phyloP scores from a whole-genome alignment of 2,329 filamentous ascomycete species.

The Aureobasidium zeae region DNA sequence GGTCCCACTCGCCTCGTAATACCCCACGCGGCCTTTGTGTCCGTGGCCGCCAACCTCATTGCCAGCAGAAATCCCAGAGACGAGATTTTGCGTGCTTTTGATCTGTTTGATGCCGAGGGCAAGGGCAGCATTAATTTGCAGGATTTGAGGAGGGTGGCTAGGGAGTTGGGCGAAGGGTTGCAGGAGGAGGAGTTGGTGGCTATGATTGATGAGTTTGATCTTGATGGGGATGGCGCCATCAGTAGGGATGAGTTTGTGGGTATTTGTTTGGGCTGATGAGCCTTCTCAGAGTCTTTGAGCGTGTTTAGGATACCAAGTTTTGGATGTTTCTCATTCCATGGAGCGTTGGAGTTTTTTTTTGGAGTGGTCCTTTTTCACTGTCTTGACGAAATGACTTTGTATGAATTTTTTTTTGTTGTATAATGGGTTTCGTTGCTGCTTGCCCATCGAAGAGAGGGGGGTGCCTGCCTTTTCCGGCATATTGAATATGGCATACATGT shows the following conservation, averaged over 20 bases:
- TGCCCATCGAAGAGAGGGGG: no score
- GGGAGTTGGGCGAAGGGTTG: conserved; percentile 84
- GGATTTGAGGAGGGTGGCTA: conserved; percentile 76
- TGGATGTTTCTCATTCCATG: background rate
- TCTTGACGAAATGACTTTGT: background rate
- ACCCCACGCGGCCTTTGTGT: conserved; percentile 62
- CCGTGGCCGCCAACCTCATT: conserved; percentile 68
- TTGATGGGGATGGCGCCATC: conserved; percentile 79
- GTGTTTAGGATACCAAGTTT: no score
- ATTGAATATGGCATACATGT: no score
- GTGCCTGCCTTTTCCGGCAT: no score
- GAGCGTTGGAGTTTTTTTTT: background rate
- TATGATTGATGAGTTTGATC: conserved; percentile 98
- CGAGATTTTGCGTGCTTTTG: conserved; percentile 84
- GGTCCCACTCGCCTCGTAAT: conserved; percentile 57
- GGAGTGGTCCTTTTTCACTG: background rate
- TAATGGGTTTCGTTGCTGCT: no score
- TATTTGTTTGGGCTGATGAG: conserved; percentile 47
- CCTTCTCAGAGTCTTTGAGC: no score
- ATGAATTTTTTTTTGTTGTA: no score
- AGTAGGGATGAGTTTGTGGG: conserved; percentile 55
- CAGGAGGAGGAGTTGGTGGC: conserved; percentile 86
- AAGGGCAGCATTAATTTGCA: conserved; percentile 86
- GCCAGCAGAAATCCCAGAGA: conserved; percentile 75
- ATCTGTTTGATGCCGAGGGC: conserved; percentile 83